These are phyloP conservation scores for Chondrostereum purpureum DNA, from an alignment of 1,284 basidiomycete genomes.

Conservation along the genomic window DNA sequence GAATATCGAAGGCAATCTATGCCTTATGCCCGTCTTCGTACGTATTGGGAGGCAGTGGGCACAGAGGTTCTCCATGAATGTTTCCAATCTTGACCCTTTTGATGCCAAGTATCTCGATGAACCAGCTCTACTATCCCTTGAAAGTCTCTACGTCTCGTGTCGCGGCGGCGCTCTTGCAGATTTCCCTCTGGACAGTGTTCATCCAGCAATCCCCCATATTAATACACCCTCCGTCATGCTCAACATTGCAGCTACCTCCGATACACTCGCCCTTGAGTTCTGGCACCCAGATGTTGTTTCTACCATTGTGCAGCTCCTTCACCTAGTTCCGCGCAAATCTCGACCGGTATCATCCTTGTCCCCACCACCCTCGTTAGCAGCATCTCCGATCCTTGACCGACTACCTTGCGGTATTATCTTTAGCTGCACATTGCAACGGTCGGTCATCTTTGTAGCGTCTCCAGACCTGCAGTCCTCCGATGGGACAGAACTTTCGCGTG, in stretches of 20 bases:
- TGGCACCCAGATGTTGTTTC: slow-evolving; percentile 66
- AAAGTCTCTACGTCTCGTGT: slow-evolving; percentile 43
- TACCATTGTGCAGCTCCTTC: slow-evolving; percentile 39
- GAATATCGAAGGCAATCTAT: no score
- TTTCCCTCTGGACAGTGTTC: slow-evolving; percentile 37
- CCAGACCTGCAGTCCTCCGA: slow-evolving; percentile 73
- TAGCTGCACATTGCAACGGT: slow-evolving; percentile 56
- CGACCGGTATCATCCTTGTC: no score
- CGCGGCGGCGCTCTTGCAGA: slow-evolving; percentile 40
- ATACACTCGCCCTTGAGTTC: slow-evolving; percentile 63
- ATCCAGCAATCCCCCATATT: slow-evolving; percentile 35
- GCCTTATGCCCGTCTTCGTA: slow-evolving; percentile 38
- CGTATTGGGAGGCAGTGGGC: slow-evolving; percentile 23
- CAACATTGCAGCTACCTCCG: slow-evolving; percentile 47
- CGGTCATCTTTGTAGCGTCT: slow-evolving; percentile 67
- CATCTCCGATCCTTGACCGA: slow-evolving; percentile 24
- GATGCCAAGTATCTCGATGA: slow-evolving; percentile 35
- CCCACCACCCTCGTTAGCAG: slow-evolving; percentile 16
- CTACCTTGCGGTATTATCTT: slow-evolving; percentile 51
- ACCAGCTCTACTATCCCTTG: slow-evolving; percentile 50
- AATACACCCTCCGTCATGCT: slow-evolving; percentile 44
- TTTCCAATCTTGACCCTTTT: slow-evolving; percentile 22
- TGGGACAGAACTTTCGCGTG: slow-evolving; percentile 60
- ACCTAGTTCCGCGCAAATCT: slow-evolving; percentile 26
- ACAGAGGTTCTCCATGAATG: slow-evolving; percentile 15